These are phyloP conservation scores for Solanum chmielewskii DNA, from an alignment of 257 asterid species.

Conservation along the genomic window DNA sequence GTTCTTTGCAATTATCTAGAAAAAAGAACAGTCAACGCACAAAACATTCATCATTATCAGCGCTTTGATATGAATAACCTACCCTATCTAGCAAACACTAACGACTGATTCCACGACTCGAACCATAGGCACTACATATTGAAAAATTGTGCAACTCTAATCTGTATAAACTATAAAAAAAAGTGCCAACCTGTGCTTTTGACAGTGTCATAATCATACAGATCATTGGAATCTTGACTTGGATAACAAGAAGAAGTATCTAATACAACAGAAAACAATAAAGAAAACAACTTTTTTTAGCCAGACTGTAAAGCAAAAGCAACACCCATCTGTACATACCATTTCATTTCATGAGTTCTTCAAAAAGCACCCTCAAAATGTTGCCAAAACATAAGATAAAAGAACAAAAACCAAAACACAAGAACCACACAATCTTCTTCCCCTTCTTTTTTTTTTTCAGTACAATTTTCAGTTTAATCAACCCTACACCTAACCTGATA, in stretches of 20 bases:
- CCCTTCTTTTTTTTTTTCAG: not conserved
- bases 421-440: not conserved
- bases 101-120: too few relatives aligned
- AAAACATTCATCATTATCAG: not conserved
- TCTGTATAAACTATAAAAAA: not conserved
- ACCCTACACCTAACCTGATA: slow-evolving; percentile 21
- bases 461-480: not conserved
- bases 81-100: not conserved
- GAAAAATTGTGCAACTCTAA: not conserved
- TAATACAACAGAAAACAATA: not conserved
- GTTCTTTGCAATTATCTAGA: not conserved
- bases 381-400: not conserved
- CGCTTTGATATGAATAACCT: not conserved
- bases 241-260: not conserved
- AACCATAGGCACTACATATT: not conserved
- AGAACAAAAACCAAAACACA: not conserved
- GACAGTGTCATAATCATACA: not conserved
- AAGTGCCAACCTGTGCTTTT: not conserved
- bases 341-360: not conserved
- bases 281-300: not conserved
- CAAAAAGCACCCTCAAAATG: not conserved
- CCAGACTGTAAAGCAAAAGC: not conserved
- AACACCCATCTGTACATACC: slow-evolving; percentile 1
- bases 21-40: not conserved
- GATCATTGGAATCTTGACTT: not conserved